Conservation (phyloP, 768 basidiomycete genomes). For the Lentinula sp. region DNA sequence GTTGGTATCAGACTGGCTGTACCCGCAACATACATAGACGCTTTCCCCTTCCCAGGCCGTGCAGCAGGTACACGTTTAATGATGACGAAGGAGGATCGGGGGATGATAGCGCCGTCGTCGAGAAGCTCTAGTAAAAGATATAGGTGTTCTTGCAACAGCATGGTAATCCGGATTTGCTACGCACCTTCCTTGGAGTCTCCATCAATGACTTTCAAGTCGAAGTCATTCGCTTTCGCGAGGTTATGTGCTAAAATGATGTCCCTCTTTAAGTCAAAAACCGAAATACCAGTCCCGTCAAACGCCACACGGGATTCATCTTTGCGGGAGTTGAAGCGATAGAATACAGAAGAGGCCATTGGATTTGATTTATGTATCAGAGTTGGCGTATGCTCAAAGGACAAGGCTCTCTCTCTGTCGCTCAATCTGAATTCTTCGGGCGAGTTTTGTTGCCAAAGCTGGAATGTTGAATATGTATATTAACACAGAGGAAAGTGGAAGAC, state of each 20-base stretch:
- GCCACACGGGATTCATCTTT: conserved; percentile 92
- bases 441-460: background rate
- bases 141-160: background rate
- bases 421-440: no score
- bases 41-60: conserved; percentile 15
- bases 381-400: background rate
- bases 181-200: conserved; percentile 84
- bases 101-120: conserved; percentile 88
- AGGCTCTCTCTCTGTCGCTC: background rate
- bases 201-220: conserved; percentile 88
- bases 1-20: conserved; percentile 43
- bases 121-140: conserved; percentile 53
- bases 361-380: no score
- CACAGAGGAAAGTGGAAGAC: background rate
- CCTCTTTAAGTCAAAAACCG: conserved; percentile 98
- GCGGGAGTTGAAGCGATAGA: conserved; percentile 96
- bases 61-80: conserved; percentile 78
- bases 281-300: conserved; percentile 98
- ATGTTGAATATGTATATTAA: background rate
- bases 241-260: conserved; percentile 97
- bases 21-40: conserved; percentile 25
- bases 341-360: conserved; percentile 96
- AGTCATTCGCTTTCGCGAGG: conserved; percentile 94
- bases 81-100: conserved; percentile 90
- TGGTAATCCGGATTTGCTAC: conserved; percentile 7